Percentiles rank a stretch among this genome's conserved stretches.
These are phyloP conservation scores for Cylindrotheca closterium DNA, from an alignment of 108 stramenopile species.

Conservation along the genomic window DNA sequence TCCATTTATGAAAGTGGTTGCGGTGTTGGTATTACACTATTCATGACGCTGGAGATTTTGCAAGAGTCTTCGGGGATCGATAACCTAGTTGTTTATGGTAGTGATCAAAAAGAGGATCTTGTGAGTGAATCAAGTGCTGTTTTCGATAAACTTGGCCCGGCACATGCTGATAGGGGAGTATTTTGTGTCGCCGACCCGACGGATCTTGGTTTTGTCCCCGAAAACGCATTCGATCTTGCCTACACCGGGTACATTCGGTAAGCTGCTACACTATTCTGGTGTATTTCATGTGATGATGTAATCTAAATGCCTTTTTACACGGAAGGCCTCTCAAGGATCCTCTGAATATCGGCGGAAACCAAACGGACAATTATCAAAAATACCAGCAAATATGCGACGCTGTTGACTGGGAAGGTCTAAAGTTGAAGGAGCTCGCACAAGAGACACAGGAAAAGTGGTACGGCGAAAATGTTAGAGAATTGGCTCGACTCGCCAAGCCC, in stretches of 20 bases:
- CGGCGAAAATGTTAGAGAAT: constrained; percentile 39
- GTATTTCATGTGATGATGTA: constrained; percentile 6
- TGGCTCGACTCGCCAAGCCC: constrained; percentile 55
- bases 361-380: constrained; percentile 1
- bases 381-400: constrained; percentile 10
- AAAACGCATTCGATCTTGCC: constrained; percentile 46
- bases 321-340: constrained; percentile 32
- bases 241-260: constrained; percentile 50
- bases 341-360: constrained; percentile 5
- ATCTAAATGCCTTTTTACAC: constrained; percentile 19
- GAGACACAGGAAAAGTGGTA: constrained; percentile 39
- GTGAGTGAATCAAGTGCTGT: constrained; percentile 22
- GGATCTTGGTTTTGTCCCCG: constrained; percentile 32
- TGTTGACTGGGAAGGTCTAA: constrained; percentile 16
- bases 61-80: constrained; percentile 13
- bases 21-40: constrained; percentile 37
- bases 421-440: constrained; percentile 28
- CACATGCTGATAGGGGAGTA: constrained; percentile 9
- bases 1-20: constrained; percentile 39
- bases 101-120: constrained; percentile 17
- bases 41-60: constrained; percentile 37
- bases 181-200: constrained; percentile 31
- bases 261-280: constrained; percentile 16
- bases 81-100: constrained; percentile 41
- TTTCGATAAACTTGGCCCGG: constrained; percentile 13